Evolutionary conservation across 495 filamentous ascomycete genomes (phyloP).

Genomic region (Tuber microsphaerosporum): DNA sequence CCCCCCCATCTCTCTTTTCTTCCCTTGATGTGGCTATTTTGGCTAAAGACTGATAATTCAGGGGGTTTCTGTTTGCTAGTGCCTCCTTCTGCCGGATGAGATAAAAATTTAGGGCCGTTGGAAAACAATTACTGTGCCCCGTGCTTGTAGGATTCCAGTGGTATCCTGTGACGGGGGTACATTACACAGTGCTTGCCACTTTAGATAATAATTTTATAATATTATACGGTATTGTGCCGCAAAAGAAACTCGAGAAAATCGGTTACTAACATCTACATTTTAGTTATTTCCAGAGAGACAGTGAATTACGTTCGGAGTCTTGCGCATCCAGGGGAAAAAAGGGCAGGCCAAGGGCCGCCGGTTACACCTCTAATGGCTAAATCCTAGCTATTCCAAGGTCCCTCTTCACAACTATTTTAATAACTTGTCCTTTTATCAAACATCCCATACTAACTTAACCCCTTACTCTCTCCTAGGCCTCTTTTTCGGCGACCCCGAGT

Average conservation of each 20-base stretch:
- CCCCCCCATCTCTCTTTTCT: too few species aligned
- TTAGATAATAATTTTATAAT: too few species aligned
- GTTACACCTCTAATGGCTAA: neutral
- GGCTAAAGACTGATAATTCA: too few species aligned
- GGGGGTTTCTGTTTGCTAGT: too few species aligned
- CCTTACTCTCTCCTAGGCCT: slow-evolving; percentile 6
- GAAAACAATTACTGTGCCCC: too few species aligned
- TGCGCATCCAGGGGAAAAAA: neutral
- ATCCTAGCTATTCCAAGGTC: neutral
- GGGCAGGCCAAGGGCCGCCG: neutral
- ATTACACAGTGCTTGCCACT: neutral
- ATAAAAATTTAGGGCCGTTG: too few species aligned
- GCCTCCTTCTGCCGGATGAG: too few species aligned
- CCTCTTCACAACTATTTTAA: neutral
- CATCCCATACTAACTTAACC: neutral
- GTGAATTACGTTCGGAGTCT: neutral
- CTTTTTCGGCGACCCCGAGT: neutral
- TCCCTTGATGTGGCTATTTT: too few species aligned
- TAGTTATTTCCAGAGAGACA: neutral
- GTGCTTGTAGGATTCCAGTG: neutral
- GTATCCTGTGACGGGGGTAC: neutral
- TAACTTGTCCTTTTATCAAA: neutral
- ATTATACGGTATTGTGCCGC: neutral
- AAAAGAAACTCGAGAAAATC: neutral
- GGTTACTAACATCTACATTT: neutral